These are phyloP conservation scores for Rhynchosporium graminicola DNA, from an alignment of 2,329 filamentous ascomycete species.

Conservation along the genomic window DNA sequence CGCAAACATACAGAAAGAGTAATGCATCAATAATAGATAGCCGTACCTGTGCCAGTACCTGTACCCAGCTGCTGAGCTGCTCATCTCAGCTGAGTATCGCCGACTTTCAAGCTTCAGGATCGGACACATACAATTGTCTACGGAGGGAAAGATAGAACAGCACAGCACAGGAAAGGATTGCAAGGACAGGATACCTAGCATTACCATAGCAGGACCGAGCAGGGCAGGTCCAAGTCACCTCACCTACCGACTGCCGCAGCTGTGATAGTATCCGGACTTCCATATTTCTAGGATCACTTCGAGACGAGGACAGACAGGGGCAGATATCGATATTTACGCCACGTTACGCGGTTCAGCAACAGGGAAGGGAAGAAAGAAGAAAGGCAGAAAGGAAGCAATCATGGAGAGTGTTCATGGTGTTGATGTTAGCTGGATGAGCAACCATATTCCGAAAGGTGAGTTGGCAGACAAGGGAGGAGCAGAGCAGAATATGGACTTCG, in stretches of 20 bases:
- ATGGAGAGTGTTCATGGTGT: conserved; percentile 42
- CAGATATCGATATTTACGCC: background rate
- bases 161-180: background rate
- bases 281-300: background rate
- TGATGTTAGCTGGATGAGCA: conserved; percentile 41
- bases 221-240: conserved; percentile 8
- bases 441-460: conserved; percentile 38
- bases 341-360: background rate
- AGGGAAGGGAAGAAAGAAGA: background rate
- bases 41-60: background rate
- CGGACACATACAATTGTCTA: background rate
- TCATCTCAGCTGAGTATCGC: conserved; percentile 24
- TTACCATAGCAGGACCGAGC: no score
- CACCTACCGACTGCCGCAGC: conserved; percentile 7
- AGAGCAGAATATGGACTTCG: background rate
- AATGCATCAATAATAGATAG: background rate
- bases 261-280: conserved; percentile 17
- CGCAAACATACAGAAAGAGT: conserved; percentile 13
- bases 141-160: background rate
- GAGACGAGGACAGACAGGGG: background rate
- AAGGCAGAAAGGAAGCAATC: background rate
- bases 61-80: conserved; percentile 8
- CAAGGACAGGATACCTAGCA: background rate
- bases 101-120: background rate
- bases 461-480: conserved; percentile 7